A percentile compares a stretch with the other conserved stretches of the same genome.
Conservation (phyloP, 2,329 filamentous ascomycete genomes). For the Aspergillus phoenicis region DNA sequence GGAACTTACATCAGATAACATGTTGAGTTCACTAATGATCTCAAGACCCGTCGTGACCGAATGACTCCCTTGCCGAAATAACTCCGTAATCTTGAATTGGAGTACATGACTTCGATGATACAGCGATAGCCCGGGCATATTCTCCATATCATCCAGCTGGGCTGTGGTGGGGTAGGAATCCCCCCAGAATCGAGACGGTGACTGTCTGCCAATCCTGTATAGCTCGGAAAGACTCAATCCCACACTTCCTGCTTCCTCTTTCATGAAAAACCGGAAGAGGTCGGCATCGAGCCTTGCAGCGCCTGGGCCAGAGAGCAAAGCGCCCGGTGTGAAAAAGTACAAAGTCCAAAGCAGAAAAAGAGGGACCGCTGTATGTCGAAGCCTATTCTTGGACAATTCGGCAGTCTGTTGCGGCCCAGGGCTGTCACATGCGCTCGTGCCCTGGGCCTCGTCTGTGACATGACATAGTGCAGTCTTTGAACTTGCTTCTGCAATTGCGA, state of each 20-base stretch:
- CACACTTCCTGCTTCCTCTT: constrained; percentile 13
- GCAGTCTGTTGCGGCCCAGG: background rate
- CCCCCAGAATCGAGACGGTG: constrained; percentile 31
- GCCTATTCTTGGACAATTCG: constrained; percentile 8
- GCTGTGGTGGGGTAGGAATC: constrained; percentile 27
- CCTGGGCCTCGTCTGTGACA: background rate
- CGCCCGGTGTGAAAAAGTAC: constrained; percentile 30
- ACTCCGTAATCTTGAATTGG: constrained; percentile 30
- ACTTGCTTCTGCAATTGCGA: background rate
- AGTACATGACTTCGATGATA: constrained; percentile 31
- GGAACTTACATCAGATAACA: constrained; percentile 23
- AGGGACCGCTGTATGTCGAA: constrained; percentile 27
- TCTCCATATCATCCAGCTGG: constrained; percentile 32
- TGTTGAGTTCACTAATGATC: constrained; percentile 24
- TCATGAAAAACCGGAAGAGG: constrained; percentile 28
- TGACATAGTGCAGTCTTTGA: background rate
- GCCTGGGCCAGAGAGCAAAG: constrained; percentile 24
- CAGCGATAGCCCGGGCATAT: constrained; percentile 25
- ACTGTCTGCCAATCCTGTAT: constrained; percentile 31
- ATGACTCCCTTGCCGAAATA: constrained; percentile 18
- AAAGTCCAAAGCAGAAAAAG: constrained; percentile 32
- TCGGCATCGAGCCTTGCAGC: constrained; percentile 20
- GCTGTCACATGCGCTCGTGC: background rate
- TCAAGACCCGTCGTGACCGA: constrained; percentile 18
- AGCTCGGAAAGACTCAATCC: constrained; percentile 25